Conservation (phyloP, 2,329 filamentous ascomycete genomes). For the Arachnomyces sp. region DNA sequence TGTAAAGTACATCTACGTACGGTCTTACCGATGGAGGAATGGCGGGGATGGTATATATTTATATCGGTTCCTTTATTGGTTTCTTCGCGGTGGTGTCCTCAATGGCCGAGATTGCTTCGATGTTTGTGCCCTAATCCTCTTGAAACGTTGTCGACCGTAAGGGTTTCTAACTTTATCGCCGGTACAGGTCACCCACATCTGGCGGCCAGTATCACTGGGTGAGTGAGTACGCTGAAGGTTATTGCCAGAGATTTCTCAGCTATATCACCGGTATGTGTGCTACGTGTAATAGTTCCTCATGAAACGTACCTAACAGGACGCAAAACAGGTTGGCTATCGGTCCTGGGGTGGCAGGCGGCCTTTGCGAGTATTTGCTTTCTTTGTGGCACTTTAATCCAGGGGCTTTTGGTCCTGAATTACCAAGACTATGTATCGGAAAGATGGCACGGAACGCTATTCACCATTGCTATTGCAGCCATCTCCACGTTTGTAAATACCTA, state of each 20-base stretch:
- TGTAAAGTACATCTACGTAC: conserved; percentile 16
- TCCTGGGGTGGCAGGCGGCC: conserved; percentile 38
- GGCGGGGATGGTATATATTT: conserved; percentile 23
- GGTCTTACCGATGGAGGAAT: conserved; percentile 16
- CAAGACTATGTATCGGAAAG: conserved; percentile 28
- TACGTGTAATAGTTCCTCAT: conserved; percentile 38
- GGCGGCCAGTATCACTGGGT: conserved; percentile 56
- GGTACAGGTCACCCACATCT: conserved; percentile 43
- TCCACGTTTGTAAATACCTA: conserved; percentile 38
- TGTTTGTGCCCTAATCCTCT: conserved; percentile 14
- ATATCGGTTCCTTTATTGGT: conserved; percentile 51
- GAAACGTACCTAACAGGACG: conserved; percentile 18
- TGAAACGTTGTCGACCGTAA: neutral
- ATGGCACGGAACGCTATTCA: conserved; percentile 46
- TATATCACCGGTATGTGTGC: conserved; percentile 44
- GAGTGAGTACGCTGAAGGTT: conserved; percentile 44
- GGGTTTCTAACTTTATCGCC: neutral
- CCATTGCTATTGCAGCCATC: conserved; percentile 36
- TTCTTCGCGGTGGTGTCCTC: conserved; percentile 53
- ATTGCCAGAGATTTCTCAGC: conserved; percentile 46
- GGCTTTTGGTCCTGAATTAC: conserved; percentile 31
- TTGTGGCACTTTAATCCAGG: conserved; percentile 28
- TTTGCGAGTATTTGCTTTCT: conserved; percentile 31
- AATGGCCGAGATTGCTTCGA: conserved; percentile 57
- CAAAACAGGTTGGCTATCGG: conserved; percentile 33